Evolutionary conservation across 2,329 filamentous ascomycete species (phyloP).

Genomic region (Phialophora macrospora): DNA sequence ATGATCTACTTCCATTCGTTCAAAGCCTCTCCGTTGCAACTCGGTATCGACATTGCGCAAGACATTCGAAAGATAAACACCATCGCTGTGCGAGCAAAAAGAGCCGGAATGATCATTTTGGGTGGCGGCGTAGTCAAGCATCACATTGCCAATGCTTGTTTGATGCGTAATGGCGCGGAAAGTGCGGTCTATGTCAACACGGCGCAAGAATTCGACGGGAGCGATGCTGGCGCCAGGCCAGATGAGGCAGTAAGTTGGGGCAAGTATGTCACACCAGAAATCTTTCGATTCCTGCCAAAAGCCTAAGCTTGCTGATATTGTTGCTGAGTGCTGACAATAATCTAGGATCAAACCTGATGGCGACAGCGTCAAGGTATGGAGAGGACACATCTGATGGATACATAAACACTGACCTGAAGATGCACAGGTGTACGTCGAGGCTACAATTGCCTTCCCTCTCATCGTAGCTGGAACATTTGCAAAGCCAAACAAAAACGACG

Average conservation of each 20-base stretch:
- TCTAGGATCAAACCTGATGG: conserved; percentile 61
- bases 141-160: conserved; percentile 94
- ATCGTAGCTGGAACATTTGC: conserved; percentile 47
- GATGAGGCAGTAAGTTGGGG: conserved; percentile 99
- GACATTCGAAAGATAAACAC: conserved; percentile 94
- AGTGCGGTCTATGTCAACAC: conserved; percentile 98
- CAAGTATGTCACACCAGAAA: conserved; percentile 57
- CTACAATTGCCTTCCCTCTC: conserved; percentile 69
- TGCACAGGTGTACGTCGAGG: conserved; percentile 65
- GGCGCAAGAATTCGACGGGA: conserved; percentile 95
- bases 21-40: conserved; percentile 78
- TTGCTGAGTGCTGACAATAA: background rate
- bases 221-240: conserved; percentile 89
- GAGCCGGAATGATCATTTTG: conserved; percentile 92
- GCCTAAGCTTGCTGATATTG: background rate
- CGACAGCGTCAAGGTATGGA: conserved; percentile 80
- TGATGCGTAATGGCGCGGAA: conserved; percentile 98
- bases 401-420: conserved; percentile 7
- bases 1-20: conserved; percentile 99
- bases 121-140: conserved; percentile 97
- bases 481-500: conserved; percentile 13
- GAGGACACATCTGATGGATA: background rate
- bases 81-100: conserved; percentile 81
- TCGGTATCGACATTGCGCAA: conserved; percentile 88
- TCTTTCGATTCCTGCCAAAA: background rate